Conservation (phyloP, 1,284 basidiomycete genomes). For the Anthracocystis panici-leucophaei region DNA sequence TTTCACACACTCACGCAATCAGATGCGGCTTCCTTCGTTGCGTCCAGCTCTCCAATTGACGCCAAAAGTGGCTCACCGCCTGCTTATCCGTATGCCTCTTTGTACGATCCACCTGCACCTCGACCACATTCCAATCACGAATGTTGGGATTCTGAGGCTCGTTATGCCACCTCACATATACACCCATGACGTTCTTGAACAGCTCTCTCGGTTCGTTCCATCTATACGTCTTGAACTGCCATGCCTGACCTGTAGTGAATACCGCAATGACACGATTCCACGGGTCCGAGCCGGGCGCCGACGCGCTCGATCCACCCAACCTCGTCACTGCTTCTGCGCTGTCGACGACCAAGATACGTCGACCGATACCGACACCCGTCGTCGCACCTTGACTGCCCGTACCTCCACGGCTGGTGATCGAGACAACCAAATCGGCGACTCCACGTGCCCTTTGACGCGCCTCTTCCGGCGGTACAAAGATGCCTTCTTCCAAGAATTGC, state of each 20-base stretch:
- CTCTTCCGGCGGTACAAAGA: constrained; percentile 73
- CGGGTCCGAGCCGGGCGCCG: constrained; percentile 51
- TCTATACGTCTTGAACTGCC: constrained; percentile 97
- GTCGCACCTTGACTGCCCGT: constrained; percentile 15
- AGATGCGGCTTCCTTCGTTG: constrained; percentile 58
- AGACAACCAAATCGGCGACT: constrained; percentile 57
- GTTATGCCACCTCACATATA: constrained; percentile 89
- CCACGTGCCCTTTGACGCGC: constrained; percentile 62
- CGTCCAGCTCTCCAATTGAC: constrained; percentile 87
- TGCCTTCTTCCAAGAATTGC: constrained; percentile 87
- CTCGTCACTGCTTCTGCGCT: constrained; percentile 90
- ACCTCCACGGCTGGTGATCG: constrained; percentile 55
- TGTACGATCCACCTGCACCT: constrained; percentile 76
- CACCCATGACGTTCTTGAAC: constrained; percentile 79
- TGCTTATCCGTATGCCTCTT: constrained; percentile 92
- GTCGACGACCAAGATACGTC: constrained; percentile 86
- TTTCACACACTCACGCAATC: constrained; percentile 14
- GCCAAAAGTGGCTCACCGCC: constrained; percentile 94
- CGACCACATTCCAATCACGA: constrained; percentile 95
- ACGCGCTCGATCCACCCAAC: constrained; percentile 75
- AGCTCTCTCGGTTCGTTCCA: constrained; percentile 91
- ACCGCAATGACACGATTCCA: constrained; percentile 93
- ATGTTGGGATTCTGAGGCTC: constrained; percentile 88
- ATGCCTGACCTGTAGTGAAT: constrained; percentile 95
- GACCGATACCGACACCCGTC: constrained; percentile 41